Base-by-base conservation (phyloP, 345 rosid species). In the Nephelium lappaceum region DNA sequence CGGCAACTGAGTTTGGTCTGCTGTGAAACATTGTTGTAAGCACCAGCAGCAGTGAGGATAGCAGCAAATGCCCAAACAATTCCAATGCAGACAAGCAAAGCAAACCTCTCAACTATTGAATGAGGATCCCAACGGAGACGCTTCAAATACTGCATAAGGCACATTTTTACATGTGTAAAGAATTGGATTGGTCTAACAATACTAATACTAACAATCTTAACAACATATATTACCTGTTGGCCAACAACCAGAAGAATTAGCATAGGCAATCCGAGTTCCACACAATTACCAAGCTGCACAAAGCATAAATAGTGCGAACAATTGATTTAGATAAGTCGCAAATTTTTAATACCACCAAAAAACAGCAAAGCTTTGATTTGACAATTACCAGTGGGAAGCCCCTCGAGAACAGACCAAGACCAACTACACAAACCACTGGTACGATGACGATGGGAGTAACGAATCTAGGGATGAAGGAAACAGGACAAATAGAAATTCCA, bases 201-300 rank as follows among this genome's bases (percentile, higher is more conserved):
- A 39, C 18, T 47, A 69, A 58, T 25, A 3, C 16, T 7, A 5
- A 15, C n/a, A 69, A 23, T 77, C 36, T 39, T 71, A 63, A 64
- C 6, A 57, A 53, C 12, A 58, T n/a, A 66, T 39, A 61, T 82
- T 76, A 94, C 99, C 94, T 96, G 97, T 69, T 91, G 98, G 49
- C 85, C 79, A 82, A 87, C 5, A 39, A 96, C 82, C 36, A 94
- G 88, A 63, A 94, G 76, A 85, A 96, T 88, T 81, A 96, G 89
- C 98, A 94, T 93, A 3, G 99, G 99, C 79, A 96, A 89, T 79
- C 99, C 99, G 63, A 96, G 80, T 87, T 96, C 97, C 78, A 92
- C 92, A 31, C 99, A 96, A 60, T 86, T 91, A 61, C 92, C 99
- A 67, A 96, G 98, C 99, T 96, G 93, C 70, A 77, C 43, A 66